Evolutionary conservation across 352 stramenopile species (phyloP).

Genomic region (Phytophthora syringae): DNA sequence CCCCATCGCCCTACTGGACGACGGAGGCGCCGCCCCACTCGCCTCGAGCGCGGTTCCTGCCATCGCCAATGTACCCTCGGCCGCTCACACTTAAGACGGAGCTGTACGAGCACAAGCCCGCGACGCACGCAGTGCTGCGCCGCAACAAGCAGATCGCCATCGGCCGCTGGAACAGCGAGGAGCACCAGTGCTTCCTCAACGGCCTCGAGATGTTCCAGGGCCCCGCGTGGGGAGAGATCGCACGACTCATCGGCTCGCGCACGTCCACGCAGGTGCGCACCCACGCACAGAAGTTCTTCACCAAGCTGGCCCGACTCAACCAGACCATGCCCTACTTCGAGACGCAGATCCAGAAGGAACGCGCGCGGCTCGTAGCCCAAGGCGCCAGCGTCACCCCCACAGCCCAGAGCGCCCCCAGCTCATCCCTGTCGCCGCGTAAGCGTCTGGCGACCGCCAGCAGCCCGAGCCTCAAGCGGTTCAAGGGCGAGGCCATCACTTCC

Average conservation of each 20-base stretch:
- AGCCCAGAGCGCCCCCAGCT: constrained; percentile 38
- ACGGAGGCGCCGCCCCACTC: constrained; percentile 12
- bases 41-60: constrained; percentile 17
- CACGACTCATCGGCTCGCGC: constrained; percentile 79
- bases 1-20: constrained; percentile 29
- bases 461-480: constrained; percentile 26
- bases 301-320: constrained; percentile 79
- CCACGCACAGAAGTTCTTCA: constrained; percentile 91
- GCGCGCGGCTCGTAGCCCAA: constrained; percentile 59
- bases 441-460: constrained; percentile 32
- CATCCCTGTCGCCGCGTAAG: constrained; percentile 58
- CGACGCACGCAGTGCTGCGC: constrained; percentile 21
- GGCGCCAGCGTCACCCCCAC: constrained; percentile 58
- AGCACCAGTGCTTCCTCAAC: constrained; percentile 81
- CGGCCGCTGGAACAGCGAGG: constrained; percentile 77
- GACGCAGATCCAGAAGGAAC: constrained; percentile 76
- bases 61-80: constrained; percentile 14
- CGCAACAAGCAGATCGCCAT: constrained; percentile 68
- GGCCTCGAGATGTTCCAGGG: constrained; percentile 85
- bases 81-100: constrained; percentile 14
- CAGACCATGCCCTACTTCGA: constrained; percentile 82
- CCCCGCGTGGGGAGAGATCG: constrained; percentile 86
- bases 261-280: constrained; percentile 88
- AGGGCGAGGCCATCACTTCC: constrained; percentile 11
- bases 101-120: constrained; percentile 17